A percentile compares a stretch with the other conserved stretches of the same genome.
These are phyloP conservation scores for Drechslerella stenobrocha DNA, from an alignment of 2,329 filamentous ascomycete species.

Conservation along the genomic window DNA sequence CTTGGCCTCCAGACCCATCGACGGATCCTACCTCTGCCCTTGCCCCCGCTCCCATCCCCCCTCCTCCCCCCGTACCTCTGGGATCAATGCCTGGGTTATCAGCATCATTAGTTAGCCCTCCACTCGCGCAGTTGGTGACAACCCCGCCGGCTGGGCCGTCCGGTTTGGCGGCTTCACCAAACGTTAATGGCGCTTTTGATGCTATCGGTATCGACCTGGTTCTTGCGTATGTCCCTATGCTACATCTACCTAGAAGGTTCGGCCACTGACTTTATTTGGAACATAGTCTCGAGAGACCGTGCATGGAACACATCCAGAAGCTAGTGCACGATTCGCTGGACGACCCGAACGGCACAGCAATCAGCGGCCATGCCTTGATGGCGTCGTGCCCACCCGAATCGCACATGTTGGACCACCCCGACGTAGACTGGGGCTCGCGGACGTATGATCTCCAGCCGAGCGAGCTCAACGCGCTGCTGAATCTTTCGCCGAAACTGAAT, in stretches of 20 bases:
- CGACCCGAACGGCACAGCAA: constrained; percentile 62
- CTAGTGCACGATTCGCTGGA: constrained; percentile 68
- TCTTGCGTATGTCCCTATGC: constrained; percentile 71
- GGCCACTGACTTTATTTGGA: too few species aligned
- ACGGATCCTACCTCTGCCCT: constrained; percentile 49
- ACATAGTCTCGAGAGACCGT: constrained; percentile 81
- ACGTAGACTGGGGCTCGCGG: constrained; percentile 66
- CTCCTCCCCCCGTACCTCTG: constrained; percentile 41
- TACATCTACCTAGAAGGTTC: background rate
- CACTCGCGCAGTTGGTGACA: constrained; percentile 34
- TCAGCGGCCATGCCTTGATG: constrained; percentile 92
- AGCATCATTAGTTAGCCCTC: constrained; percentile 50
- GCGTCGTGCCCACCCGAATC: constrained; percentile 76
- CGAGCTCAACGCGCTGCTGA: constrained; percentile 78
- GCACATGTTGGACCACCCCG: constrained; percentile 63
- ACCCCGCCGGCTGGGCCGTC: constrained; percentile 41
- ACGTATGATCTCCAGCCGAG: constrained; percentile 78
- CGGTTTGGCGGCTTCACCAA: constrained; percentile 19
- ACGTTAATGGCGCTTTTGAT: constrained; percentile 67
- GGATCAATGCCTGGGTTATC: constrained; percentile 49
- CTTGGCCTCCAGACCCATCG: constrained; percentile 56
- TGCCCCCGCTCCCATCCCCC: constrained; percentile 42
- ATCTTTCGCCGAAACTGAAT: constrained; percentile 79
- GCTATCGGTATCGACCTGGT: constrained; percentile 88
- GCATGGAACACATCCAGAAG: constrained; percentile 81